Evolutionary conservation across 371 early-diverging fungal species (phyloP), one percentile per base, ranked within the genome.

Genomic region (Mortierella sp.): DNA sequence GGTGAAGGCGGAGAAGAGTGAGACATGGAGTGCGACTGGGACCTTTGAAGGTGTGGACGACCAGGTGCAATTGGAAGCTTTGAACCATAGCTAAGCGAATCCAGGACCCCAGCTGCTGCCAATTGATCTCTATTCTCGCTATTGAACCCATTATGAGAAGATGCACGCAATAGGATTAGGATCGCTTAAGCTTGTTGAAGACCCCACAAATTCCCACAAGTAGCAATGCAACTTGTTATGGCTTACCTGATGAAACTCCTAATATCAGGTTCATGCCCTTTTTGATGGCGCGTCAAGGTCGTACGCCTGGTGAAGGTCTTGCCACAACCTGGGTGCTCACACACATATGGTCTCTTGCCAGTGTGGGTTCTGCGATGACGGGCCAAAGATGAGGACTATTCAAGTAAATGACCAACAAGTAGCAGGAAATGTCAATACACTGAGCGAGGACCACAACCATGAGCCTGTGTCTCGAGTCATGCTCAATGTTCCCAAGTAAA

Each of bases 211-310:
- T n/a, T n/a, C n/a, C n/a, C n/a, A n/a, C n/a, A n/a, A n/a, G n/a
- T n/a, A n/a, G n/a, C n/a, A n/a, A n/a, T n/a, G n/a, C n/a, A n/a
- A n/a, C n/a, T 19, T 19, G 22, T 7, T 22, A 22, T n/a, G 16
- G 47, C 50, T 22, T 72, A 74, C 74, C 74, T 69, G 51, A 76
- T 68, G 28, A 76, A 76, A 34, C 65, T 69, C 47, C 58, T 64
- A 41, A 76, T 64, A 44, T 68, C 69, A 27, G 69, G 69, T 37
- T 79, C 78, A 51, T 81, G 81, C 7, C 73, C 82, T 63, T 82
- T 80, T 54, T 83, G 85, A 47, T 91, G 91, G 44, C 90, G 80
- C 10, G 86, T 86, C 27, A 91, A 69, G 21, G 88, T 90, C 21
- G 88, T 88, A 68, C 89, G 87, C 27, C 91, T 83, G 44, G 79